Base-by-base conservation (phyloP, 371 early-diverging fungal genomes). In the Nematocida sp. region DNA sequence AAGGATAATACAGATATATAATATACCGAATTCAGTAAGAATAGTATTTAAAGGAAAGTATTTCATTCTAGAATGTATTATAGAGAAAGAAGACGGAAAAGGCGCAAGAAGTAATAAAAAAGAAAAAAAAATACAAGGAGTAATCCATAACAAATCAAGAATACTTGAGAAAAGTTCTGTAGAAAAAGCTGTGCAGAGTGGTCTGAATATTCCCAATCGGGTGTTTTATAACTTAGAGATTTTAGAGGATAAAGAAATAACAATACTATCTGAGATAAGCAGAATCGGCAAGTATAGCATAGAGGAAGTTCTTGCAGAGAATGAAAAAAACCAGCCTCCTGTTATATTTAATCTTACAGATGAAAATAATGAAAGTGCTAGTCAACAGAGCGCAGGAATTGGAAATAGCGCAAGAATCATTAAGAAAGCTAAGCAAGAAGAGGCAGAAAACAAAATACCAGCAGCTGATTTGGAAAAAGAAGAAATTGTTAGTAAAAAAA, bases 1-100 rank as follows among this genome's bases (percentile, higher is more conserved):
- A 67, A 73, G 66, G 66, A 42, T 27, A 11, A 20, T 33, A n/a
- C 13, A 15, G 74, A 27, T 45, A 42, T 64, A 42, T 42, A 64
- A 45, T 27, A 42, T 64, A 23, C 64, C 6, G 44, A 11, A 42
- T 7, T 44, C 18, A 15, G 23, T 7, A 64, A 42, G 11, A 40
- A 27, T 45, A 15, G 27, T 44, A 9, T 64, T 64, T 27, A 33
- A 11, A 39, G 27, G 64, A 13, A 27, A 23, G 18, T 6, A 33
- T n/a, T 20, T 42, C 23, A n/a, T 23, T 64, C 15, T 64, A 27
- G 64, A 42, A 42, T 64, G 23, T 23, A 42, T 64, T 42, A 23
- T 58, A 23, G 27, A 27, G 25, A 27, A n/a, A 23, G 52, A 50
- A 23, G 11, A 4, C 23, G 23, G 9, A 9, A 11, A 33, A 11